Conservation (phyloP, 1,284 basidiomycete species). For the Fomes fomentarius region DNA sequence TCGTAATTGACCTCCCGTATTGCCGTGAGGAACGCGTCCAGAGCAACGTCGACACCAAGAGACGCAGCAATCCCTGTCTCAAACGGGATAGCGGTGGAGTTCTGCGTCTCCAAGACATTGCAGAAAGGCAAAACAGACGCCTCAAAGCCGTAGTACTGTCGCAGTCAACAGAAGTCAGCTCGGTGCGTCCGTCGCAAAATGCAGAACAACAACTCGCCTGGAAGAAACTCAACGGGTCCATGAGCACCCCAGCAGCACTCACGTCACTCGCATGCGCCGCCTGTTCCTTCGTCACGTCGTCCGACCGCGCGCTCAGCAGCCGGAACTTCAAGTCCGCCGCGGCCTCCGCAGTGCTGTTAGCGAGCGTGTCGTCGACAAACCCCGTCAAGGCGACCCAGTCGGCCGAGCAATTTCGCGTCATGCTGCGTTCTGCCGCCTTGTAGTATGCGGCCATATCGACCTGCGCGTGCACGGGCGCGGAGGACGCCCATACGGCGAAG, state of each 20-base stretch:
- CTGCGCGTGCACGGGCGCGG: conserved; percentile 52
- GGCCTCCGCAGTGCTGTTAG: conserved; percentile 35
- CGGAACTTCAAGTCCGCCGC: conserved; percentile 44
- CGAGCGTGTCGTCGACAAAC: conserved; percentile 45
- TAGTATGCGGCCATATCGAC: conserved; percentile 56
- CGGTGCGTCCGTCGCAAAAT: background rate
- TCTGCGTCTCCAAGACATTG: conserved; percentile 48
- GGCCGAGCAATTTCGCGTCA: conserved; percentile 54
- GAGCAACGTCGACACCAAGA: conserved; percentile 38
- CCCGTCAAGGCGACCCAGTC: conserved; percentile 55
- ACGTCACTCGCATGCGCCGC: conserved; percentile 43
- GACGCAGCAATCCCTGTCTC: conserved; percentile 43
- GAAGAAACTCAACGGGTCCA: conserved; percentile 53
- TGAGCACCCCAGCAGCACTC: conserved; percentile 45
- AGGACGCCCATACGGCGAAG: conserved; percentile 52
- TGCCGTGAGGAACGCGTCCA: conserved; percentile 45
- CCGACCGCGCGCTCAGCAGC: conserved; percentile 44
- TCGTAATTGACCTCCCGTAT: conserved; percentile 50
- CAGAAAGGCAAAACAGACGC: conserved; percentile 50
- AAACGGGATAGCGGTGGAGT: conserved; percentile 40
- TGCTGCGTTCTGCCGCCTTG: conserved; percentile 49
- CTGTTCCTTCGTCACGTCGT: conserved; percentile 37
- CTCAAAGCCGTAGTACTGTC: conserved; percentile 49
- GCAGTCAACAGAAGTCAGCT: background rate
- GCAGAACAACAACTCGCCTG: conserved; percentile 37